Percentiles rank a stretch among this genome's conserved stretches.
Conservation (phyloP, 2,329 filamentous ascomycete genomes). For the Epichloe sp. region DNA sequence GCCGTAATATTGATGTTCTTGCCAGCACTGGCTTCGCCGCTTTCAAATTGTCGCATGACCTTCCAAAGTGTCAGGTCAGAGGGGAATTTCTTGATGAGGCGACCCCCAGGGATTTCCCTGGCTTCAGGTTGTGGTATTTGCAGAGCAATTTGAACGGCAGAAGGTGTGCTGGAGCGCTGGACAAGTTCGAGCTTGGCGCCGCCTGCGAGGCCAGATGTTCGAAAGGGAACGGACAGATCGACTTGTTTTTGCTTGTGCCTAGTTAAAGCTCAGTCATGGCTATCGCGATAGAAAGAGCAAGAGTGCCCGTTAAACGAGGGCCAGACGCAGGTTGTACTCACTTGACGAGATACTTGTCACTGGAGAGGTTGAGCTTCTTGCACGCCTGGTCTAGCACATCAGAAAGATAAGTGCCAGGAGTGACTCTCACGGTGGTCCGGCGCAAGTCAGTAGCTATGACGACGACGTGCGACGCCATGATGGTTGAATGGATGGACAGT, state of each 20-base stretch:
- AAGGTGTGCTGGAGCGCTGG: slow-evolving; percentile 70
- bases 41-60: slow-evolving; percentile 80
- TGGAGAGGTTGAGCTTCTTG: slow-evolving; percentile 59
- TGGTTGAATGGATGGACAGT: slow-evolving; percentile 8
- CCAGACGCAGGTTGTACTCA: slow-evolving; percentile 24
- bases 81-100: slow-evolving; percentile 73
- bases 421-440: slow-evolving; percentile 70
- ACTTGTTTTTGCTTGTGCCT: slow-evolving; percentile 75
- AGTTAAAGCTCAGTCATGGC: not conserved
- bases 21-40: slow-evolving; percentile 48
- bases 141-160: slow-evolving; percentile 77
- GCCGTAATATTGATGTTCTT: slow-evolving; percentile 69
- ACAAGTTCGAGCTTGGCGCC: slow-evolving; percentile 91
- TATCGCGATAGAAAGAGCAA: too few species aligned
- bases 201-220: slow-evolving; percentile 66
- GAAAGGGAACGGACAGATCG: slow-evolving; percentile 73
- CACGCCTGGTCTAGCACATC: slow-evolving; percentile 85
- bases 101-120: slow-evolving; percentile 47
- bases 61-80: slow-evolving; percentile 85
- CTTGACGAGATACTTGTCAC: slow-evolving; percentile 72
- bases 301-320: not conserved
- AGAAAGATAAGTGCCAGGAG: slow-evolving; percentile 64
- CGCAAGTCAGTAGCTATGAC: slow-evolving; percentile 72
- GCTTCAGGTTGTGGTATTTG: slow-evolving; percentile 66
- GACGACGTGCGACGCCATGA: slow-evolving; percentile 78